These are phyloP conservation scores for Leucocoprinus leucothites DNA, from an alignment of 768 basidiomycete genomes.

Conservation along the genomic window DNA sequence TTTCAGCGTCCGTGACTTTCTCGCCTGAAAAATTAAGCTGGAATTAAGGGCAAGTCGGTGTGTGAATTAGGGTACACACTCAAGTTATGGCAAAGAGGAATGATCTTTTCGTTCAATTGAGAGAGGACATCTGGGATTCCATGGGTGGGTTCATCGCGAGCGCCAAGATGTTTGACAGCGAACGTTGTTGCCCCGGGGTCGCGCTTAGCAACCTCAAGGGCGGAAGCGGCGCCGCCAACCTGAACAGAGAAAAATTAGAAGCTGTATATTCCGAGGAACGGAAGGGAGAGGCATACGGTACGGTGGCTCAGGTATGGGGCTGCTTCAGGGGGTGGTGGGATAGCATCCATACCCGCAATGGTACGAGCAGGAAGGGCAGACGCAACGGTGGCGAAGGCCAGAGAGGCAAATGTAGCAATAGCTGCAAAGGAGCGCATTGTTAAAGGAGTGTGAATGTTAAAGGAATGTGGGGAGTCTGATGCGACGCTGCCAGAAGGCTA, in stretches of 20 bases:
- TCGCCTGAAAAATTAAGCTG: background rate
- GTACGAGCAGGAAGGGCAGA: slow-evolving; percentile 11
- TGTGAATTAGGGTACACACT: background rate
- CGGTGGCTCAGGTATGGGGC: no score
- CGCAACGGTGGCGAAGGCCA: slow-evolving; percentile 6
- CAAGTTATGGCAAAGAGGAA: slow-evolving; percentile 6
- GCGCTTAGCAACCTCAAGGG: no score
- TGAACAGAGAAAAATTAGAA: no score
- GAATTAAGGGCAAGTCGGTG: background rate
- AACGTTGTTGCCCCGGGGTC: background rate
- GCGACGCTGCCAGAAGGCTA: no score
- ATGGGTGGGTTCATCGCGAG: background rate
- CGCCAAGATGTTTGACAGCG: background rate
- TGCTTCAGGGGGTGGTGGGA: background rate
- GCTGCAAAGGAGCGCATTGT: slow-evolving; percentile 4
- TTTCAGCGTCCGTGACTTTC: background rate
- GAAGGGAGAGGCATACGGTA: no score
- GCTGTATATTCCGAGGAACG: no score
- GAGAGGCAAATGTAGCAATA: slow-evolving; percentile 18
- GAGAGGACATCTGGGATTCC: background rate
- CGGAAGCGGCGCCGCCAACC: no score
- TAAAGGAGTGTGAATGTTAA: background rate
- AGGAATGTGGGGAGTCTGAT: slow-evolving; percentile 14
- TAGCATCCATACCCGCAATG: background rate
- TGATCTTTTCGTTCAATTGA: slow-evolving; percentile 11